Evolutionary conservation across 352 stramenopile species (phyloP), one percentile per base, ranked within the genome.

Genomic region (Pythium aquatile): DNA sequence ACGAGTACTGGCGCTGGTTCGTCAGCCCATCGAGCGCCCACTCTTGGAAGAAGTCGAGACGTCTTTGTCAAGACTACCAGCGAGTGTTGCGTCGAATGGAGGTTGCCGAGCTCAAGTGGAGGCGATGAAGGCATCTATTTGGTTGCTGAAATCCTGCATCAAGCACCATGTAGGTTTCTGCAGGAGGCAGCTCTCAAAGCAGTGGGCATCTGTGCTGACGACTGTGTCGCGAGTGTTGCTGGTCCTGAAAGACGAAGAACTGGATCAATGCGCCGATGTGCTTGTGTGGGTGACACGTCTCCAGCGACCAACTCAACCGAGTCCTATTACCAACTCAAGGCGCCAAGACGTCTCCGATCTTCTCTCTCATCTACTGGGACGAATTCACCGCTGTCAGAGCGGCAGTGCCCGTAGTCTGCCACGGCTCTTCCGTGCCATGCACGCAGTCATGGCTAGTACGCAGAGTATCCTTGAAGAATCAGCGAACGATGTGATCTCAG

Each of bases 81-180:
- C 10, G 24, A 10, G 28, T 5, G 26, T 20, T 24, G 3, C 2
- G 10, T 9, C 11, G 14, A 37, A 1, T 14, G 13, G 13, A 35
- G 29, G 6, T 42, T 29, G 6, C 29, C 5, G 4, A 30, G 11
- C 20, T 13, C n/a, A 28, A 13, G 33, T 30, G 51, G 10, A 17
- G 2, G 29, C 51, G 14, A 44, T 46, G 10, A 29, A n/a, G 14
- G 37, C 51, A 14, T 28, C 29, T 5, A 30, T 57, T 26, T 44
- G 30, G 33, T 33, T 57, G 51, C 51, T 66, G 1, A 60, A 55
- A 30, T 24, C 39, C 29, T 60, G 39, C 26, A 29, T 54, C 11
- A 66, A 66, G 53, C 51, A 66, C 40, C 60, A 66, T 13, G 17
- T 28, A 9, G 51, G 51, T 3, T 55, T 55, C 16, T 66, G 60